Conservation (phyloP, 1,284 basidiomycete genomes). For the Butyriboletus regius region DNA sequence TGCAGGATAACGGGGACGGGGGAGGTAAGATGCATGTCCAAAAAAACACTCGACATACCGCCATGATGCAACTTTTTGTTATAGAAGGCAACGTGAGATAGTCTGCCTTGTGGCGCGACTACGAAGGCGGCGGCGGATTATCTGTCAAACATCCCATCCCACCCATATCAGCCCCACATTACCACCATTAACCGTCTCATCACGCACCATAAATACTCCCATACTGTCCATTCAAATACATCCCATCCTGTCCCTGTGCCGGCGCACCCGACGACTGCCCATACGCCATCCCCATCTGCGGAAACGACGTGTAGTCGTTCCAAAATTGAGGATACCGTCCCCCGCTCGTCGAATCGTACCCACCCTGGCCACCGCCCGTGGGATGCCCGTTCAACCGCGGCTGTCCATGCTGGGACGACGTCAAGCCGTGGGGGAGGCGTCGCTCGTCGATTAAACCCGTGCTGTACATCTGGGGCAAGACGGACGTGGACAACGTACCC, state of each 20-base stretch:
- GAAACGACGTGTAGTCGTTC: conserved; percentile 55
- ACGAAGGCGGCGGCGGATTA: conserved; percentile 14
- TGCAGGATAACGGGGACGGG: no score
- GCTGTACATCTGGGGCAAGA: conserved; percentile 63
- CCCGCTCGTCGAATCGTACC: conserved; percentile 19
- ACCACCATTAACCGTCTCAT: neutral
- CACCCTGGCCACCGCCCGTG: conserved; percentile 9
- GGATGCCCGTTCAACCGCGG: conserved; percentile 15
- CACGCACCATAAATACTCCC: conserved; percentile 26
- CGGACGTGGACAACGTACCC: conserved; percentile 52
- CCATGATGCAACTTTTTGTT: no score
- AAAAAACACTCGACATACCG: neutral
- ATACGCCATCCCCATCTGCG: conserved; percentile 48
- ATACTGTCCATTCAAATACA: conserved; percentile 24
- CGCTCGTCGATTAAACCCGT: conserved; percentile 54
- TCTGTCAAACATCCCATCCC: conserved; percentile 9
- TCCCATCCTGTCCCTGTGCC: conserved; percentile 17
- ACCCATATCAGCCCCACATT: conserved; percentile 1
- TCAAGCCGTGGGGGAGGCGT: conserved; percentile 9
- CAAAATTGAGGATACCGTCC: conserved; percentile 50
- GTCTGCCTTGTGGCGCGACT: neutral
- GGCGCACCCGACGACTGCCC: conserved; percentile 12
- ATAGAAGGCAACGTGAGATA: neutral
- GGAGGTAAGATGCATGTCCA: neutral
- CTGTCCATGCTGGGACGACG: conserved; percentile 20